Evolutionary conservation across 2,329 filamentous ascomycete species (phyloP).

Genomic region (Colletotrichum paranaense): DNA sequence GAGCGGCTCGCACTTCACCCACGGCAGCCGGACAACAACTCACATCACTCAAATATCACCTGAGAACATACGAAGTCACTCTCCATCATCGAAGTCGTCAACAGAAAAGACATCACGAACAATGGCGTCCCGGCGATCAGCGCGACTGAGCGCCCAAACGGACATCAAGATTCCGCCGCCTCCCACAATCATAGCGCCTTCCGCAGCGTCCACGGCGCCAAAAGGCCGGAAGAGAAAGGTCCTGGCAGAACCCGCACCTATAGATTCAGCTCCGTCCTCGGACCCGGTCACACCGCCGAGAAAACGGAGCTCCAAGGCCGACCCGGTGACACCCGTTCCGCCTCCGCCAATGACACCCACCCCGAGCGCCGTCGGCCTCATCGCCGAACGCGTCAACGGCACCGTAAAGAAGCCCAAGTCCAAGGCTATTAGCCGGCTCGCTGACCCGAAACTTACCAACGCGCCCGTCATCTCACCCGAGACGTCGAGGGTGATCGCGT

Average conservation of each 20-base stretch:
- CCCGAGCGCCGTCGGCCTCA: slow-evolving; percentile 55
- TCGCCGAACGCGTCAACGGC: slow-evolving; percentile 45
- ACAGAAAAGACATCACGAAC: background rate
- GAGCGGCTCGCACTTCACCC: background rate
- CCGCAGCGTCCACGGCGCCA: slow-evolving; percentile 18
- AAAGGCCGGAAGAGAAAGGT: slow-evolving; percentile 50
- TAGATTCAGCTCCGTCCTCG: slow-evolving; percentile 36
- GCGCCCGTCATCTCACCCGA: slow-evolving; percentile 78
- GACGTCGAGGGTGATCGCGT: slow-evolving; percentile 71
- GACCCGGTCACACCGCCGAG: slow-evolving; percentile 45
- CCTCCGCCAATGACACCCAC: slow-evolving; percentile 58
- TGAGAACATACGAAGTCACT: background rate
- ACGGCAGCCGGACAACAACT: background rate
- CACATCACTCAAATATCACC: background rate
- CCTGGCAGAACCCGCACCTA: slow-evolving; percentile 1
- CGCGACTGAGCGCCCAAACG: slow-evolving; percentile 52
- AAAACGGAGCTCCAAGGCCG: slow-evolving; percentile 42
- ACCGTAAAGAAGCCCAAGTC: slow-evolving; percentile 49
- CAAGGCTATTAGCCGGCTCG: slow-evolving; percentile 63
- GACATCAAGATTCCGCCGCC: slow-evolving; percentile 34
- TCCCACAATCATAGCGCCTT: slow-evolving; percentile 35
- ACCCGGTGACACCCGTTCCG: slow-evolving; percentile 20
- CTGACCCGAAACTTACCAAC: slow-evolving; percentile 74
- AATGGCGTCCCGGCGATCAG: slow-evolving; percentile 48
- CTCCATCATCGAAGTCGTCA: background rate